Base-by-base conservation (phyloP, 2,329 filamentous ascomycete genomes). In the Bretziella fagacearum region DNA sequence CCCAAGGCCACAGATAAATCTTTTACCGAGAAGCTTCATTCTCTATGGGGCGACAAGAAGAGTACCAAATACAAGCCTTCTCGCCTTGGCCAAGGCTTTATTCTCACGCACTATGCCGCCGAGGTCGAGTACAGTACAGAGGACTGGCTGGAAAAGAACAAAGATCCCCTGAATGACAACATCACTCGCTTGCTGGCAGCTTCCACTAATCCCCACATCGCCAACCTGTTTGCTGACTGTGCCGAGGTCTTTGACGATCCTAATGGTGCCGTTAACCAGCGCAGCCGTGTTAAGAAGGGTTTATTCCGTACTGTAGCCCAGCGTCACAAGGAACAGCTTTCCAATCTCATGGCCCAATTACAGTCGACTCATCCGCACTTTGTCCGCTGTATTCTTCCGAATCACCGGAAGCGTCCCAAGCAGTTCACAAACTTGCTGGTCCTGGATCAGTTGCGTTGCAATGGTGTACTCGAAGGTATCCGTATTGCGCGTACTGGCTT, bases 381-480 rank as follows among this genome's bases (percentile, higher is more conserved):
- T 59, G 91, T 98, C 25, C 83, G 91, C 40, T 98, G 91, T 59
- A 98, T 98, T 52, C 71, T 98, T 51, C 93, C 91, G 3, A 98
- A 98, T 58, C 91, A 98, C 68, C 95, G 94, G 64, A 98, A 98
- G 64, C 75, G 80, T 20, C 85, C 91, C 0, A 98, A 98, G 63
- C 82, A 87, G 58, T 85, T 96, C 62, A 84, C 82, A 58, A 84
- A 84, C 2, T 76, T 86, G 2, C 74, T 98, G n/a, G 93, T 98
- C 1, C 71, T 98, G 4, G 91, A 98, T 57, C 93, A 98, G 60
- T 68, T 98, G n/a, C 79, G 91, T 45, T 98, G 91, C 65, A 98
- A 98, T 60, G 91, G 91, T 81, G 91, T 98, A 2, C 70, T 98
- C n/a, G 91, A 98, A 64, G 91, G 91, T 52, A 98, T 98, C 57